These are phyloP conservation scores for Umbelopsis isabellina DNA, from an alignment of 192 early-diverging fungal genomes.

Conservation along the genomic window DNA sequence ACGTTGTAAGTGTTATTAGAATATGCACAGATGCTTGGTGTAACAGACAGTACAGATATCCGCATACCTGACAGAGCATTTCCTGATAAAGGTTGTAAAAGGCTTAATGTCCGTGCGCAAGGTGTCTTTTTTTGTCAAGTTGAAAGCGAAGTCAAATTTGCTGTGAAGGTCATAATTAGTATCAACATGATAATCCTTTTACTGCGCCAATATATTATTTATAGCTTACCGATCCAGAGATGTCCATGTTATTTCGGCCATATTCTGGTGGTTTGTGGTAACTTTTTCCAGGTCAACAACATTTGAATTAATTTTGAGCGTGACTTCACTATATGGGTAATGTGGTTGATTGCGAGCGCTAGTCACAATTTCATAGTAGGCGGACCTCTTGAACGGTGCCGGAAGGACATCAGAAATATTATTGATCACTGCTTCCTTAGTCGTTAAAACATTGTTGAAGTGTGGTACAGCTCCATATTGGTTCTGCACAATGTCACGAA, in stretches of 20 bases:
- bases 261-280: background rate
- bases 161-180: conserved; percentile 14
- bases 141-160: conserved; percentile 44
- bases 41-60: background rate
- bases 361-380: conserved; percentile 44
- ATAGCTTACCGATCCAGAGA: conserved; percentile 36
- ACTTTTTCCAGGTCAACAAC: conserved; percentile 45
- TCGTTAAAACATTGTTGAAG: conserved; percentile 38
- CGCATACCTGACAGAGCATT: conserved; percentile 36
- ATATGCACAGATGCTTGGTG: background rate
- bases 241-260: conserved; percentile 43
- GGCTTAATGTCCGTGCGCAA: conserved; percentile 45
- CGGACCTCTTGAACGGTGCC: background rate
- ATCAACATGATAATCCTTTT: background rate
- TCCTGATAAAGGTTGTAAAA: conserved; percentile 48
- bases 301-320: conserved; percentile 39
- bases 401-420: conserved; percentile 23
- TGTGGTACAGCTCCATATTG: conserved; percentile 29
- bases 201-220: background rate
- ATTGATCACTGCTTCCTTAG: conserved; percentile 20
- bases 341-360: conserved; percentile 42
- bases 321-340: conserved; percentile 27
- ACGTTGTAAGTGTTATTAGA: background rate
- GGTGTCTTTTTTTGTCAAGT: conserved; percentile 24
- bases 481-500: conserved; percentile 41